These are phyloP conservation scores for Protomyces inundatus DNA, from an alignment of 1,139 yeast genomes.

Conservation along the genomic window DNA sequence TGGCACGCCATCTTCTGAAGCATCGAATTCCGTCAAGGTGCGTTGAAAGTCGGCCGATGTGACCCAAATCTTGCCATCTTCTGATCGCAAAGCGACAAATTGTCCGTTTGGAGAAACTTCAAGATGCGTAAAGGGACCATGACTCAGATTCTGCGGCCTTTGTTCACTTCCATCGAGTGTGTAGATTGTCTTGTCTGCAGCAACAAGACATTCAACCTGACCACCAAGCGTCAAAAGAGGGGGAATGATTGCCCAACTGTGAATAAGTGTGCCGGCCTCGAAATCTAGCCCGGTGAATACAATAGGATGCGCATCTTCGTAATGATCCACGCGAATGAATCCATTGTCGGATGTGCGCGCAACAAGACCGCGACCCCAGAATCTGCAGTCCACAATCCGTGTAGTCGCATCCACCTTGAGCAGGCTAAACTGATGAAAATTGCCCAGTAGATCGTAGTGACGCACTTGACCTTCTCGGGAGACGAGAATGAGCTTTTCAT, in stretches of 20 bases:
- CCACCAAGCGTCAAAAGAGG: constrained; percentile 37
- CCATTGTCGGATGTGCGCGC: constrained; percentile 38
- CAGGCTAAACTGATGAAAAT: constrained; percentile 51
- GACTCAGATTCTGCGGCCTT: constrained; percentile 41
- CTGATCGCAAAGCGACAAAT: constrained; percentile 54
- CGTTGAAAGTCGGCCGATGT: constrained; percentile 50
- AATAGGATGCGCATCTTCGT: constrained; percentile 38
- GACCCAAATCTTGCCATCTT: constrained; percentile 49
- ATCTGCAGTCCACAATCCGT: constrained; percentile 41
- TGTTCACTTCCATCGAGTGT: constrained; percentile 35
- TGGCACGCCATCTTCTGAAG: constrained; percentile 33
- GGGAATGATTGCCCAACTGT: constrained; percentile 40
- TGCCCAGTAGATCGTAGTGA: constrained; percentile 66
- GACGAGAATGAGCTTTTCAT: constrained; percentile 60
- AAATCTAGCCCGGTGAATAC: constrained; percentile 31
- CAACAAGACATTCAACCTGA: constrained; percentile 39
- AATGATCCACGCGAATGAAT: constrained; percentile 40
- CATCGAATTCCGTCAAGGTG: constrained; percentile 48
- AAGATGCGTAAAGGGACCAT: constrained; percentile 56
- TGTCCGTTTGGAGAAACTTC: constrained; percentile 58
- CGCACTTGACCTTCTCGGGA: constrained; percentile 58
- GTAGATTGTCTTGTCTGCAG: constrained; percentile 34
- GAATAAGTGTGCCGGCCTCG: constrained; percentile 32
- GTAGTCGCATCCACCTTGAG: constrained; percentile 41
- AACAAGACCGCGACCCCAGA: constrained; percentile 42